These are phyloP conservation scores for Emergomyces orientalis DNA, from an alignment of 2,329 filamentous ascomycete species.

Conservation along the genomic window DNA sequence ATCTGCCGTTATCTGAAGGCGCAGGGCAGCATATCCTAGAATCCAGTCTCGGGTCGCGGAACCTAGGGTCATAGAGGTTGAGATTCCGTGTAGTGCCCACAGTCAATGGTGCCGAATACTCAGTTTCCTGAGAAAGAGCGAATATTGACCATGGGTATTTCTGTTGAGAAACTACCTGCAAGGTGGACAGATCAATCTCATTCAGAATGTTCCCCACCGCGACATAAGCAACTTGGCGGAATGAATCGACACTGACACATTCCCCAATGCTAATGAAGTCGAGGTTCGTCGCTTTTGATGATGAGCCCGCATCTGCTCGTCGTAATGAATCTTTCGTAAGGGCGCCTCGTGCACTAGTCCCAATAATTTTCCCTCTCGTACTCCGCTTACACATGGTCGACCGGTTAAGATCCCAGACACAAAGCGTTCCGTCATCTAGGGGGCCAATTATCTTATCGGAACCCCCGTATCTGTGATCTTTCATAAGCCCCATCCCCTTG, in stretches of 20 bases:
- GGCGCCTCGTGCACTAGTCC: constrained; percentile 56
- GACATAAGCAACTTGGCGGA: constrained; percentile 61
- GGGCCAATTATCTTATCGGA: constrained; percentile 60
- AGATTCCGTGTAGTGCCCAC: constrained; percentile 74
- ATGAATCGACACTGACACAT: constrained; percentile 69
- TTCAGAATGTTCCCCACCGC: constrained; percentile 68
- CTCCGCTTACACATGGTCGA: constrained; percentile 19
- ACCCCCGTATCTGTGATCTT: constrained; percentile 44
- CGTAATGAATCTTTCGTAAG: constrained; percentile 63
- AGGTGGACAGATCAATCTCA: constrained; percentile 68
- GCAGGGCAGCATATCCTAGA: constrained; percentile 26
- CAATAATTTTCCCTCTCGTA: constrained; percentile 48
- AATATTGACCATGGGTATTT: constrained; percentile 76
- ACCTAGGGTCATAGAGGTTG: constrained; percentile 69
- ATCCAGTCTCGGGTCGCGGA: constrained; percentile 4
- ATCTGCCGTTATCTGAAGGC: constrained; percentile 30
- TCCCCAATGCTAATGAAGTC: constrained; percentile 54
- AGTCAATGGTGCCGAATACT: constrained; percentile 60
- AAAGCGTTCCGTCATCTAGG: constrained; percentile 78
- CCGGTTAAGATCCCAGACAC: constrained; percentile 65
- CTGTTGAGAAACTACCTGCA: constrained; percentile 59
- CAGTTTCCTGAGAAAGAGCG: constrained; percentile 60
- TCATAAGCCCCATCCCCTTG: constrained; percentile 62
- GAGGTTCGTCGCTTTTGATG: constrained; percentile 19
- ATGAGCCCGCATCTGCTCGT: constrained; percentile 32